Conservation (phyloP, 1,139 yeast species). For the Hansenula lynferdii region DNA sequence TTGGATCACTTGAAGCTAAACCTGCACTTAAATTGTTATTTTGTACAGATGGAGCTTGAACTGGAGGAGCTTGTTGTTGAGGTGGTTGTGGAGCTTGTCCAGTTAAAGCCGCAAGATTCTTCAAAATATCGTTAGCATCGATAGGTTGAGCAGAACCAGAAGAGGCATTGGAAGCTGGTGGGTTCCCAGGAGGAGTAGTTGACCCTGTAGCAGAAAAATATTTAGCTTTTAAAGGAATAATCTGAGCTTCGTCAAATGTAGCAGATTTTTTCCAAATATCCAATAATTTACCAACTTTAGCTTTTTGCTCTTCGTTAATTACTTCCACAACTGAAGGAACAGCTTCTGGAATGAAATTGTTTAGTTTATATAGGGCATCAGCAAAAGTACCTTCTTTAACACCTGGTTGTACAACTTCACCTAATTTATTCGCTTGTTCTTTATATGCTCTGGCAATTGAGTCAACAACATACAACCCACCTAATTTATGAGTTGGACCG, state of each 20-base stretch:
- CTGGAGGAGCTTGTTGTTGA: slow-evolving; percentile 20
- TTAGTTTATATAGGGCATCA: slow-evolving; percentile 62
- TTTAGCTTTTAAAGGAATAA: slow-evolving; percentile 53
- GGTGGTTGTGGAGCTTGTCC: slow-evolving; percentile 10
- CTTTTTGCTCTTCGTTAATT: slow-evolving; percentile 47
- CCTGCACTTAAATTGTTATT: not conserved
- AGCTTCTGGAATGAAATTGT: slow-evolving; percentile 52
- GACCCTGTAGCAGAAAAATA: slow-evolving; percentile 37
- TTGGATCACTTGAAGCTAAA: slow-evolving; percentile 23
- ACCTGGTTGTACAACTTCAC: slow-evolving; percentile 36
- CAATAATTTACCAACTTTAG: slow-evolving; percentile 74
- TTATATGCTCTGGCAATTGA: slow-evolving; percentile 84
- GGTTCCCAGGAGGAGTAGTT: slow-evolving; percentile 42
- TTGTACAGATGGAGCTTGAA: too few species aligned
- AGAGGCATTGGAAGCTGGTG: slow-evolving; percentile 17
- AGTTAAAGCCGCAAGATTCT: slow-evolving; percentile 57
- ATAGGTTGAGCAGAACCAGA: slow-evolving; percentile 25
- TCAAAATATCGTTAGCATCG: slow-evolving; percentile 57
- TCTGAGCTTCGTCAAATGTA: slow-evolving; percentile 58
- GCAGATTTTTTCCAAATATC: slow-evolving; percentile 91
- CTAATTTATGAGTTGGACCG: slow-evolving; percentile 65
- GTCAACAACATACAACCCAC: slow-evolving; percentile 87
- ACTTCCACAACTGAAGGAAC: slow-evolving; percentile 56
- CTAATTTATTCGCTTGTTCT: slow-evolving; percentile 62
- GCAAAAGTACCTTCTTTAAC: slow-evolving; percentile 72